Conservation (phyloP, 2,329 filamentous ascomycete genomes). For the Cadophora luteo-olivacea region DNA sequence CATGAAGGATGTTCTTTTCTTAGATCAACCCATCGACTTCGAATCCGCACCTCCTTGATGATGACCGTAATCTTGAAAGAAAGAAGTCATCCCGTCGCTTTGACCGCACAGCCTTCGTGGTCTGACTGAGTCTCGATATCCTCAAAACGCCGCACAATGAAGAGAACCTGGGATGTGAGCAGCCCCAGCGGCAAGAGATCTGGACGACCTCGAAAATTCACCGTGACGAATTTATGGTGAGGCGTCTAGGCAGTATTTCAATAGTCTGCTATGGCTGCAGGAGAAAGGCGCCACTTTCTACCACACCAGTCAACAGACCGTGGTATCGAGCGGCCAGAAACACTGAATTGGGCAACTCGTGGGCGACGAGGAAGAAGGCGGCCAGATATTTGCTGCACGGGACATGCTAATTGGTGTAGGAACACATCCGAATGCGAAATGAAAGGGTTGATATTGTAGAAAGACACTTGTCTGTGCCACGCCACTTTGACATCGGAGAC, state of each 20-base stretch:
- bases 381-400: neutral
- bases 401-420: too few species aligned
- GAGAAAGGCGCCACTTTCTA: conserved; percentile 10
- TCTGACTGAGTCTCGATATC: neutral
- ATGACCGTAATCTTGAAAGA: neutral
- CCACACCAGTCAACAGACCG: neutral
- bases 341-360: neutral
- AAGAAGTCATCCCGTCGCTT: neutral
- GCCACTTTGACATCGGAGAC: neutral
- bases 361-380: neutral
- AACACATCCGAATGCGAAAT: conserved; percentile 1
- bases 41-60: neutral
- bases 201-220: neutral
- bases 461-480: neutral
- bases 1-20: neutral
- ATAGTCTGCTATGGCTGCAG: conserved; percentile 12
- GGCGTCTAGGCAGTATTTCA: conserved; percentile 4
- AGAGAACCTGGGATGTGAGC: neutral
- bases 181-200: neutral
- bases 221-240: neutral
- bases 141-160: neutral
- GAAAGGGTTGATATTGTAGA: neutral
- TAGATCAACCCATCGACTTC: neutral
- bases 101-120: neutral
- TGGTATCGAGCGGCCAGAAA: neutral